Evolutionary conservation across 139 green algal species (phyloP), one percentile per base, ranked within the genome.

Genomic region (Zygnema cylindricum): DNA sequence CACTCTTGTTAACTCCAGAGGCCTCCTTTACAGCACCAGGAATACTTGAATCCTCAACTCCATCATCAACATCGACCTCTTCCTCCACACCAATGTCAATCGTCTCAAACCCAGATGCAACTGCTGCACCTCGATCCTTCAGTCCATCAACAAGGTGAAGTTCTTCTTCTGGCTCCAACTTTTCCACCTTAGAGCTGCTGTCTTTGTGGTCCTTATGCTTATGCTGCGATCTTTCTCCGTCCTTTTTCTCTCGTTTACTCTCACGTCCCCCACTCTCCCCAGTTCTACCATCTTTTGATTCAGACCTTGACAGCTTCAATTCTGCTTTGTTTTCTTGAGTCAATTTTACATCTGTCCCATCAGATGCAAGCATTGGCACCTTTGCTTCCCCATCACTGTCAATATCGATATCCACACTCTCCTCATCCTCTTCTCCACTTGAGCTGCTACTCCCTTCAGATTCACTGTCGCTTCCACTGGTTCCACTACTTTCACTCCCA

Each of bases 401-500:
- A 43, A 41, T 79, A 16, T 79, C 71, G 21, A 79, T 79, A 16
- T 79, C 71, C 7, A 79, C 38, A 41, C 21, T 16, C 21, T 25
- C 71, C 36, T 79, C 71, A 41, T 79, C 71, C 71, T 79, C 71
- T 43, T 79, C 71, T 16, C 38, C 71, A 79, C 38, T 43, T 41
- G 36, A 54, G 16, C 71, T 79, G 71, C 71, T 79, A 11, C 38
- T 43, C 3, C 71, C 38, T 43, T 43, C 71, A 43, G 11, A 40
- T 54, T 79, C 71, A 23, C 7, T n/a, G 11, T 43, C 71, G 71
- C 71, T 79, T 79, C 38, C 71, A 43, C 71, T 79, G 36, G 7
- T 79, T 11, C 21, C 71, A 43, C 36, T 43, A 43, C 71, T 79
- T 43, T 79, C 71, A 41, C 71, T 43, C 71, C 38, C 71, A 43